Percentiles rank a stretch among this genome's conserved stretches.
Evolutionary conservation across 2,329 filamentous ascomycete genomes (phyloP).

Genomic region (Chalaropsis ovoidea): DNA sequence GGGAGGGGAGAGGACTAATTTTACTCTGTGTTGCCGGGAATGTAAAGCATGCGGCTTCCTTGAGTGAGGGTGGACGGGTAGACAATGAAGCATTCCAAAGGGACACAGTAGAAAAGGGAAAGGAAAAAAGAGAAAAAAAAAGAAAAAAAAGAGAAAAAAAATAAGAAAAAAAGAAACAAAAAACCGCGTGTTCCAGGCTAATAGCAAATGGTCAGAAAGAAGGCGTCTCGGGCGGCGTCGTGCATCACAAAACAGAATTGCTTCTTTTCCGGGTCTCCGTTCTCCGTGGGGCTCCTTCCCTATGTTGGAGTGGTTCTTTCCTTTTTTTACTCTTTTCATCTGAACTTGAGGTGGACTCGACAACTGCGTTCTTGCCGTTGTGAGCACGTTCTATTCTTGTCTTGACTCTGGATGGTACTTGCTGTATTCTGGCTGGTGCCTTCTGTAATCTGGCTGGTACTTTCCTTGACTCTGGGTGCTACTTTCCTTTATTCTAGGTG

Average conservation of each 20-base stretch:
- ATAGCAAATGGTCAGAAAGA: background rate
- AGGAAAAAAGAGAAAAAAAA: slow-evolving; percentile 2
- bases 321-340: background rate
- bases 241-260: background rate
- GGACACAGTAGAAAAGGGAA: too few species aligned
- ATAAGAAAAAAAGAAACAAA: background rate
- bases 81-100: background rate
- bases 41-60: background rate
- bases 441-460: too few species aligned
- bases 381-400: too few species aligned
- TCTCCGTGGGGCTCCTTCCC: background rate
- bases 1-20: background rate
- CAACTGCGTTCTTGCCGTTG: background rate
- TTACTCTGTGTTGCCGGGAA: background rate
- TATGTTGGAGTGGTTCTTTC: background rate
- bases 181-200: too few species aligned
- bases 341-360: background rate
- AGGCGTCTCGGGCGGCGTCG: slow-evolving; percentile 3
- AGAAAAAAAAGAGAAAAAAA: background rate
- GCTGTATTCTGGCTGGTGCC: too few species aligned
- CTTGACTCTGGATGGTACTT: too few species aligned
- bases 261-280: slow-evolving; percentile 4
- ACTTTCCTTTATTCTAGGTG: background rate
- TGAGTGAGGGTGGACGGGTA: background rate
- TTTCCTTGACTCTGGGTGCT: too few species aligned